phyloP scores from a whole-genome alignment of 2,329 filamentous ascomycete genomes.

The Rutstroemia sp. region DNA sequence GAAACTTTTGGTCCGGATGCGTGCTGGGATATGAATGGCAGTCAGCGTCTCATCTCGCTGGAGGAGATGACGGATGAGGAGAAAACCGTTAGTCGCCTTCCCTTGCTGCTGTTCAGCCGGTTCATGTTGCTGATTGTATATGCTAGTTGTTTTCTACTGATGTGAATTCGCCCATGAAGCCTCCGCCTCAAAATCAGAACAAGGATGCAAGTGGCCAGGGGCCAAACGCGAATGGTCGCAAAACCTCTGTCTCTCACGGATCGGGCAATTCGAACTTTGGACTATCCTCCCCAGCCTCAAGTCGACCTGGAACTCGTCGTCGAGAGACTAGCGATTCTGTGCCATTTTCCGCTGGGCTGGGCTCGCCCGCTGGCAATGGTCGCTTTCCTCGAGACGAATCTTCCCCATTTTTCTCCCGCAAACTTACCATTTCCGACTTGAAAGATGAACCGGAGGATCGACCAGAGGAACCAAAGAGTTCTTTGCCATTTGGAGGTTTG shows the following conservation, averaged over 20 bases:
- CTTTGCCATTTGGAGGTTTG: slow-evolving; percentile 38
- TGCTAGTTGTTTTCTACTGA: slow-evolving; percentile 70
- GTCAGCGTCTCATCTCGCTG: slow-evolving; percentile 63
- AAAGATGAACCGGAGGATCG: slow-evolving; percentile 48
- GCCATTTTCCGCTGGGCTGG: slow-evolving; percentile 38
- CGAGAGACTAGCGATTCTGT: slow-evolving; percentile 72
- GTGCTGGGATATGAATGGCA: slow-evolving; percentile 77
- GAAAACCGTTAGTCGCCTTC: slow-evolving; percentile 43
- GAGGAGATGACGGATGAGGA: slow-evolving; percentile 60
- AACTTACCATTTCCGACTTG: slow-evolving; percentile 37
- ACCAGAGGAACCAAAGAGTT: slow-evolving; percentile 38
- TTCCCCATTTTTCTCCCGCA: slow-evolving; percentile 51
- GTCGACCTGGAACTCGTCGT: slow-evolving; percentile 69
- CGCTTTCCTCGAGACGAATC: slow-evolving; percentile 57
- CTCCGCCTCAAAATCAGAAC: slow-evolving; percentile 58
- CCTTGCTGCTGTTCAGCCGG: slow-evolving; percentile 7
- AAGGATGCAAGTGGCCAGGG: slow-evolving; percentile 51
- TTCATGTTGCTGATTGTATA: slow-evolving; percentile 18
- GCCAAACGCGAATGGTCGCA: slow-evolving; percentile 60
- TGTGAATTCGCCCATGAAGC: slow-evolving; percentile 91
- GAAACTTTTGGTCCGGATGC: slow-evolving; percentile 78
- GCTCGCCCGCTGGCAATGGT: slow-evolving; percentile 53
- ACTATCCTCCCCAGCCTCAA: slow-evolving; percentile 63
- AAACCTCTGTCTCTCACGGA: slow-evolving; percentile 69
- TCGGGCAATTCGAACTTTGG: slow-evolving; percentile 56